phyloP scores from a whole-genome alignment of 208 protist species.

The Acanthamoeba divionensis region DNA sequence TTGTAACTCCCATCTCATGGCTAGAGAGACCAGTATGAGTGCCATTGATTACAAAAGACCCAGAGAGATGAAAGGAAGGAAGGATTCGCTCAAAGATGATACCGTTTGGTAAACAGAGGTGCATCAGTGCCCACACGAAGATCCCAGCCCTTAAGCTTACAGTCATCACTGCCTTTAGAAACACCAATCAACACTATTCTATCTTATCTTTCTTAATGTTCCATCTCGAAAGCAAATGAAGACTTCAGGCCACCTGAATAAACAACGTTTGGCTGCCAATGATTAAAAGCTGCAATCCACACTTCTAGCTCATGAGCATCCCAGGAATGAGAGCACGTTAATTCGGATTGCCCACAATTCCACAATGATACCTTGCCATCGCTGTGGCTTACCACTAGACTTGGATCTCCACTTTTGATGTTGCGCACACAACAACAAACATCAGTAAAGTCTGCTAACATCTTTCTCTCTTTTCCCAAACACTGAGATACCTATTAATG shows the following conservation, averaged over 20 bases:
- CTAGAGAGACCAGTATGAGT: not conserved
- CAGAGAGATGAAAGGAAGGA: no score
- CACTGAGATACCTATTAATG: no score
- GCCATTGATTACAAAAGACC: not conserved
- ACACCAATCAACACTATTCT: not conserved
- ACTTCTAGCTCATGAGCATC: constrained; percentile 32
- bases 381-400: not conserved
- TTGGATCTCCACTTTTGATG: not conserved
- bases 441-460: no score
- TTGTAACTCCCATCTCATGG: constrained; percentile 50
- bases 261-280: constrained; percentile 19
- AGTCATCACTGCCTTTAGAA: constrained; percentile 13
- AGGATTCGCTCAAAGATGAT: no score
- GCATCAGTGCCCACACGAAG: not conserved
- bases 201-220: not conserved
- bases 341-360: not conserved
- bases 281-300: constrained; percentile 30
- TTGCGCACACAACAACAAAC: no score
- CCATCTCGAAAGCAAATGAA: not conserved
- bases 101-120: constrained; percentile 29
- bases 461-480: no score
- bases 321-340: not conserved
- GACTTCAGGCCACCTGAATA: not conserved
- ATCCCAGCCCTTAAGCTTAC: constrained; percentile 25
- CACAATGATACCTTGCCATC: not conserved